These are phyloP conservation scores for Cucurbita argyrosperma DNA, from an alignment of 306 rosid genomes.

Conservation along the genomic window DNA sequence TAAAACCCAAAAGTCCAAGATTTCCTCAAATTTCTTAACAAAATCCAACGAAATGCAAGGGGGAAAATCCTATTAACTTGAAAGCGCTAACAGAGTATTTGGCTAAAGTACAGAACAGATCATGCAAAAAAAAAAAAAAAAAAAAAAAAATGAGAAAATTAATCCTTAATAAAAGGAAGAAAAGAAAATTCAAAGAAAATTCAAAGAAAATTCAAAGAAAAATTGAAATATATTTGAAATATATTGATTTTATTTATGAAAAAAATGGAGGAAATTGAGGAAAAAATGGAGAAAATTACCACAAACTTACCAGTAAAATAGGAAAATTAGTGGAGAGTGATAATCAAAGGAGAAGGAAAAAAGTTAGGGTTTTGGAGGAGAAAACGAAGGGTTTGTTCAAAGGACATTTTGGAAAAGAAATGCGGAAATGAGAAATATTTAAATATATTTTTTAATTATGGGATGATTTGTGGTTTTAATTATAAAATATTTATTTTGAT, in stretches of 20 bases:
- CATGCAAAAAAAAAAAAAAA: too few relatives aligned
- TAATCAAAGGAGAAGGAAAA: constrained; percentile 15
- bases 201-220: neutral
- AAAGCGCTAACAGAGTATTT: neutral
- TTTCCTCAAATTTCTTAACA: neutral
- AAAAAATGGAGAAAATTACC: constrained; percentile 10
- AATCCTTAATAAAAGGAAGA: neutral
- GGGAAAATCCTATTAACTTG: neutral
- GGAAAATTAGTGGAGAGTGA: constrained; percentile 19
- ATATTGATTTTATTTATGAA: neutral
- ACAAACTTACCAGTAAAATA: constrained; percentile 28
- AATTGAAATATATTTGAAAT: too few relatives aligned
- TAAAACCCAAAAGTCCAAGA: neutral
- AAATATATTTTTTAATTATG: constrained; percentile 1
- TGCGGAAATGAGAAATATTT: neutral
- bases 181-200: neutral
- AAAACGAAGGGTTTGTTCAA: neutral
- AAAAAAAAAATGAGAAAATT: neutral
- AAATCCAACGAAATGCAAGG: neutral
- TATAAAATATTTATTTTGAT: neutral
- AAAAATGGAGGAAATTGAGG: neutral
- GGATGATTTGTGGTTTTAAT: neutral
- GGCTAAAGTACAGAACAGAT: neutral
- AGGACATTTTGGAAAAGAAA: neutral
- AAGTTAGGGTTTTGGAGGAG: neutral